phyloP scores from a whole-genome alignment of 2,329 filamentous ascomycete genomes.

The Ceratocystis destructans region DNA sequence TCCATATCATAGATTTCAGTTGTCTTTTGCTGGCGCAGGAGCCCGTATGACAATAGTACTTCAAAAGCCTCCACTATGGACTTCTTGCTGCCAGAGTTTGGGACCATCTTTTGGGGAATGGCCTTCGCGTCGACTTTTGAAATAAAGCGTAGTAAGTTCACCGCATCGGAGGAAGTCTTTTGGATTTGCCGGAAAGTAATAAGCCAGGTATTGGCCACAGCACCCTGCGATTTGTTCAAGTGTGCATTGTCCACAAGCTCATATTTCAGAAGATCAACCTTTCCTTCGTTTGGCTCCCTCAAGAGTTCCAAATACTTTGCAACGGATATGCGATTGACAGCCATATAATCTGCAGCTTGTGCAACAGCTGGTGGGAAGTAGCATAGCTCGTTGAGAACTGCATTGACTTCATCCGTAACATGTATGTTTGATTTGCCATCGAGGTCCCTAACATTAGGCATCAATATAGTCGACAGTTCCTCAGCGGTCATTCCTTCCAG shows the following conservation, averaged over 20 bases:
- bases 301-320: not conserved
- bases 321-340: not conserved
- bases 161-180: not conserved
- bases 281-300: not conserved
- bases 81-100: not conserved
- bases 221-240: not conserved
- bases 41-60: not conserved
- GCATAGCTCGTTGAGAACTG: not conserved
- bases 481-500: not conserved
- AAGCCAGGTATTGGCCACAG: not conserved
- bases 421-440: not conserved
- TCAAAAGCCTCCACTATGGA: not conserved
- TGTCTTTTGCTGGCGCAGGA: not conserved
- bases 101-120: no score
- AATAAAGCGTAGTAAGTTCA: not conserved
- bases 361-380: slow-evolving; percentile 20
- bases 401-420: not conserved
- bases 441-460: not conserved
- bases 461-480: not conserved
- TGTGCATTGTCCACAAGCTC: not conserved
- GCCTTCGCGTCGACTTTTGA: not conserved
- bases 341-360: slow-evolving; percentile 20
- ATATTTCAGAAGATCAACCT: not conserved
- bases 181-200: not conserved
- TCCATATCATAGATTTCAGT: not conserved